Conservation (phyloP, 345 rosid genomes). For the Citrus inodora region DNA sequence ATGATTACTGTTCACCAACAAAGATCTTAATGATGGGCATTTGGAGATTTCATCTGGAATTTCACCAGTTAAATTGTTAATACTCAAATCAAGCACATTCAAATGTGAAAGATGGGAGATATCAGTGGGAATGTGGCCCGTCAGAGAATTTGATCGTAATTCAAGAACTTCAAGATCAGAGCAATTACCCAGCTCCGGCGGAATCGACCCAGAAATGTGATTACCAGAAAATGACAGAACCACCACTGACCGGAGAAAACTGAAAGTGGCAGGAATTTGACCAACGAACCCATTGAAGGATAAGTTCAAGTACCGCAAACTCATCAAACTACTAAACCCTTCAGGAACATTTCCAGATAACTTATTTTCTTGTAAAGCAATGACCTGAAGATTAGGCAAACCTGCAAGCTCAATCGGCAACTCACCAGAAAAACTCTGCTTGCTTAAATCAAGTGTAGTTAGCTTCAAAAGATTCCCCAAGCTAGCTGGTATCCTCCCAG, state of each 20-base stretch:
- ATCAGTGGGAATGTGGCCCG: constrained; percentile 70
- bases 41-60: constrained; percentile 56
- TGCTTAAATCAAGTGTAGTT: constrained; percentile 54
- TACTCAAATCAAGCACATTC: constrained; percentile 62
- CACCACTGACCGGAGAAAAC: constrained; percentile 61
- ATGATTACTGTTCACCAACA: constrained; percentile 59
- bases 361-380: constrained; percentile 81
- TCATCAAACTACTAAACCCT: constrained; percentile 84
- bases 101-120: constrained; percentile 52
- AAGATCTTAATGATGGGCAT: constrained; percentile 43
- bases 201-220: constrained; percentile 59
- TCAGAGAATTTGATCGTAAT: constrained; percentile 54
- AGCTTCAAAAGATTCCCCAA: constrained; percentile 54
- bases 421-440: constrained; percentile 60
- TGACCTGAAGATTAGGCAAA: constrained; percentile 76
- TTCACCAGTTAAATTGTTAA: constrained; percentile 65
- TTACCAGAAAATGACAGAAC: constrained; percentile 74
- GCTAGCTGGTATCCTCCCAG: constrained; percentile 49
- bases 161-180: constrained; percentile 79
- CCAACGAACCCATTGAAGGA: constrained; percentile 68
- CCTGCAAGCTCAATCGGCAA: constrained; percentile 76
- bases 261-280: constrained; percentile 61
- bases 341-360: constrained; percentile 72
- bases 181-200: constrained; percentile 81
- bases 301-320: constrained; percentile 65